Base-by-base conservation (phyloP, 2,329 filamentous ascomycete genomes). In the Orbilia quercus region DNA sequence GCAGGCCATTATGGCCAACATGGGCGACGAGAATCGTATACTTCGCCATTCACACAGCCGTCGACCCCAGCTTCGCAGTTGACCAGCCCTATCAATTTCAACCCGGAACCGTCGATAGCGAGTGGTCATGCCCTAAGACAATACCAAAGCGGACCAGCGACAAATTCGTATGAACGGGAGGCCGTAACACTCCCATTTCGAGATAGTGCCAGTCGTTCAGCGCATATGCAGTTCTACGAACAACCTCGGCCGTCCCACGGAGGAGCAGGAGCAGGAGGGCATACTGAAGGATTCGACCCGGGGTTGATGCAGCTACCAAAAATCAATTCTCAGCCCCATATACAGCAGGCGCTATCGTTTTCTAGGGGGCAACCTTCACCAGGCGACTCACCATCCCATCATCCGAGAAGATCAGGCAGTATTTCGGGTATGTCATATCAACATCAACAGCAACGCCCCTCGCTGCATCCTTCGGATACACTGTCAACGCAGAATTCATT, bases 311-410 rank as follows among this genome's bases (percentile, higher is more conserved):
- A 59, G 22, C 59, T 72, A 34, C 67, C 67, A 34, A 72, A 72
- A n/a, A 72, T 72, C 51, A 72, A 54, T 23, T 40, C 53, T 11
- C 59, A 64, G 38, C 67, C 76, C 9, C 77, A 78, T 64, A 77
- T 77, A 40, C 76, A 77, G 42, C 77, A 78, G 23, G 75, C 75
- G 2, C 50, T 76, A 50, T 78, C 77, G 28, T 78, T 75, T 51
- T 65, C 77, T 54, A 75, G 77, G 47, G 73, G 77, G 36, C 76
- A 78, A 42, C 75, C 76, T 22, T 75, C 72, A 31, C 66, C 77
- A 36, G 67, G 58, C 22, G 66, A 72, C 59, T 72, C 67, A 28
- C 67, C 67, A 34, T 72, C 59, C 5, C 67, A 72, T 16, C 59
- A 72, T 48, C 16, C 67, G 36, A 59, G 67, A 65, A 72, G 59